Base-by-base conservation (phyloP, 1,284 basidiomycete species). In the Agaricales sp. region DNA sequence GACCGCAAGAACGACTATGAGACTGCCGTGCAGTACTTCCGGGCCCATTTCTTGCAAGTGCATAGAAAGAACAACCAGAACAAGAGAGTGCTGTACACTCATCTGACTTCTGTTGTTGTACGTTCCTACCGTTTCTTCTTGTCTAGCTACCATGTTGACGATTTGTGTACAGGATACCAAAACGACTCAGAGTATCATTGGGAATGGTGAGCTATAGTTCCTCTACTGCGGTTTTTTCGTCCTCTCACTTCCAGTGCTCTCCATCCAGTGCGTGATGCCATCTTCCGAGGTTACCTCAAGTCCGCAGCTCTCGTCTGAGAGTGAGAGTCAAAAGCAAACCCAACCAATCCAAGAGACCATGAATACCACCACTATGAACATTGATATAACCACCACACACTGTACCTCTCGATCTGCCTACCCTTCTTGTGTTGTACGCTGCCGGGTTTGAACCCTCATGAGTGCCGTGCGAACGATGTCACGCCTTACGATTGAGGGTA, bases 31-130 rank as follows among this genome's bases (percentile, higher is more conserved):
- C 77, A 82, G 53, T 90, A 90, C 62, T 90, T 90, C 74, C 79
- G 82, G 4, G 82, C 86, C 18, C 87, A 90, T 57, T 89, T 89
- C 65, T 67, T 86, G 48, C 86, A 89, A 59, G 85, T 87, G 8
- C 86, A 89, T 61, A 71, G 82, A 54, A 74, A 75, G 54, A 88
- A 84, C 53, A 88, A 88, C 56, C 82, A 87, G 59, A 84, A 80
- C 58, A 75, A 80, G 46, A 76, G 85, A 44, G 85, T 87, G 16
- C 65, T 89, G 2, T 89, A 87, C 58, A 84, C 83, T 13, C 85
- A 88, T 61, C 71, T 87, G 57, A 88, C 85, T 4, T 87, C 78
- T 56, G 86, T 86, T 24, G 84, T 87, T 51, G 83, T 87, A 63
- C 50, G 80, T 72, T 6, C 4, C 37, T 26, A 26, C 38, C n/a